phyloP scores from a whole-genome alignment of 306 rosid genomes.

The Pterocarpus santalinus region DNA sequence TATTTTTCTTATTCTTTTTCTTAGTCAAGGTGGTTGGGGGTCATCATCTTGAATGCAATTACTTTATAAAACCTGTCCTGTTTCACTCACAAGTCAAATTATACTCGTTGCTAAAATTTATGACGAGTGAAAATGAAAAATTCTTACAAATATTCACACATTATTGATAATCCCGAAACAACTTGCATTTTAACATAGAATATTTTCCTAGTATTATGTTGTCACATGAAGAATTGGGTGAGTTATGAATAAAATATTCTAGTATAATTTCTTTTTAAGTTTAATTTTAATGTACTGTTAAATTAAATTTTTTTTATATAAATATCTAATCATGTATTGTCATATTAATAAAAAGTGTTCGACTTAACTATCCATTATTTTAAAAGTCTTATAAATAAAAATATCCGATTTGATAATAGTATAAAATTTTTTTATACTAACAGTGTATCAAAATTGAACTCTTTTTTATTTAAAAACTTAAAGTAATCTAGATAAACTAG shows the following conservation, averaged over 20 bases:
- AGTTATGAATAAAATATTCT: background rate
- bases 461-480: background rate
- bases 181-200: background rate
- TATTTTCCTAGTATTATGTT: background rate
- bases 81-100: background rate
- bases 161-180: background rate
- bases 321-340: too few relatives aligned
- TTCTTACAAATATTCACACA: background rate
- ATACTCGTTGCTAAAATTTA: constrained; percentile 4
- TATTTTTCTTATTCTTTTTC: background rate
- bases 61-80: background rate
- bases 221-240: background rate
- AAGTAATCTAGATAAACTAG: background rate
- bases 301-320: too few relatives aligned
- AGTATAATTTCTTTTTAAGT: background rate
- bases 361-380: too few relatives aligned
- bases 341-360: too few relatives aligned
- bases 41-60: background rate
- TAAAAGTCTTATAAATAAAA: too few relatives aligned
- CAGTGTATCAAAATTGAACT: too few relatives aligned
- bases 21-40: background rate
- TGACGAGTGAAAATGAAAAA: background rate
- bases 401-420: too few relatives aligned
- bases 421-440: too few relatives aligned
- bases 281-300: too few relatives aligned